A percentile compares a stretch with the other conserved stretches of the same genome.
Conservation (phyloP, 148 eudicot species). For the Diospyros kaki region DNA sequence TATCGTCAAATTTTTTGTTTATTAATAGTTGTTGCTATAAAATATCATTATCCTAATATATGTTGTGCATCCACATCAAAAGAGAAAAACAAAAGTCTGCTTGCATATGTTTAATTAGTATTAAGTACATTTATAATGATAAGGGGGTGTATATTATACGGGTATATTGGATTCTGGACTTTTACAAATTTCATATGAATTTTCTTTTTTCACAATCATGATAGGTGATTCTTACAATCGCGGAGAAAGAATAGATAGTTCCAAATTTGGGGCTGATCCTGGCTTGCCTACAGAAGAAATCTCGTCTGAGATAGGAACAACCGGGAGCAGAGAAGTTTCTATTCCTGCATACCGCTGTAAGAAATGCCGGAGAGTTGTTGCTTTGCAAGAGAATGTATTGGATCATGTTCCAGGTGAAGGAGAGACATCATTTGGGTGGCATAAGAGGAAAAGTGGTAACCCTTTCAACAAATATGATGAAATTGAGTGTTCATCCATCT, state of each 20-base stretch:
- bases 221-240: slow-evolving; percentile 79
- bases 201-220: neutral
- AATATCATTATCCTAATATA: no score
- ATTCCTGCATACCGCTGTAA: slow-evolving; percentile 76
- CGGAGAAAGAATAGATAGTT: slow-evolving; percentile 70
- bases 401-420: slow-evolving; percentile 92
- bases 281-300: slow-evolving; percentile 44
- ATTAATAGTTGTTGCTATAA: no score
- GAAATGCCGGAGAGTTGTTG: slow-evolving; percentile 85
- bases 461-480: slow-evolving; percentile 52
- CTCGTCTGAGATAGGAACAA: slow-evolving; percentile 34
- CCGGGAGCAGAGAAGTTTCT: slow-evolving; percentile 25
- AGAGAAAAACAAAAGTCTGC: neutral
- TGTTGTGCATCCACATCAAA: neutral
- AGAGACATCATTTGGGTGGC: slow-evolving; percentile 77
- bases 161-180: neutral
- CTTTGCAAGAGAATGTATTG: slow-evolving; percentile 70
- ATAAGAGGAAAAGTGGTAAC: slow-evolving; percentile 70
- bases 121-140: no score
- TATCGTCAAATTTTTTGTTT: no score
- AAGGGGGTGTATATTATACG: no score
- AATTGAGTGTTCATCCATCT: slow-evolving; percentile 77
- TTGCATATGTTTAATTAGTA: no score
- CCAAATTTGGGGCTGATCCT: slow-evolving; percentile 86
- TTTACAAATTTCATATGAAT: no score